Evolutionary conservation across 2,329 filamentous ascomycete genomes (phyloP).

Genomic region (Botrytis fragariae): DNA sequence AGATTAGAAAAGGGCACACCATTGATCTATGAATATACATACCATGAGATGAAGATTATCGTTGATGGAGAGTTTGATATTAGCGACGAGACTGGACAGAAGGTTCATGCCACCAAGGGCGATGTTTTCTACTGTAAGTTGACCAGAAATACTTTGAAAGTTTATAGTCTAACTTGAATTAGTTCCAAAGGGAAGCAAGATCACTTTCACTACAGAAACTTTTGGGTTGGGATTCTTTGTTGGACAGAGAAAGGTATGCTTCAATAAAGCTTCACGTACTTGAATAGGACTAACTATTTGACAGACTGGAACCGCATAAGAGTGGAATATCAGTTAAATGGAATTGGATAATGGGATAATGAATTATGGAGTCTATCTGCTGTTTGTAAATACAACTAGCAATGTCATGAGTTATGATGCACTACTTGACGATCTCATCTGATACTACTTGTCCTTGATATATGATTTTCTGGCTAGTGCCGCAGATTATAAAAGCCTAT

Average conservation of each 20-base stretch:
- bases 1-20: slow-evolving; percentile 60
- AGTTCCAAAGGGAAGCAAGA: slow-evolving; percentile 40
- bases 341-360: not conserved
- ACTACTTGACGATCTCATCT: not conserved
- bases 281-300: not conserved
- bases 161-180: slow-evolving; percentile 19
- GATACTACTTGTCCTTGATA: not conserved
- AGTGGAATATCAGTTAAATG: not conserved
- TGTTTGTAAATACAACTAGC: not conserved
- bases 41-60: slow-evolving; percentile 68
- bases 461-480: slow-evolving; percentile 1
- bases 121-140: slow-evolving; percentile 58
- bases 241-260: slow-evolving; percentile 38
- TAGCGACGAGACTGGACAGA: slow-evolving; percentile 55
- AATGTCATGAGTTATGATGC: slow-evolving; percentile 10
- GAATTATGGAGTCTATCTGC: slow-evolving; percentile 6
- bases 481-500: not conserved
- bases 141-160: not conserved
- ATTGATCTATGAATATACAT: slow-evolving; percentile 61
- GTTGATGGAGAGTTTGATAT: slow-evolving; percentile 61
- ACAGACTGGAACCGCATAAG: slow-evolving; percentile 18
- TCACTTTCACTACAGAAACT: slow-evolving; percentile 38
- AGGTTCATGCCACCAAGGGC: slow-evolving; percentile 55
- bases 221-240: slow-evolving; percentile 40
- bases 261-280: not conserved